Percentiles rank a stretch among this genome's conserved stretches.
Conservation (phyloP, 2,329 filamentous ascomycete genomes). For the Pseudocercospora musae region DNA sequence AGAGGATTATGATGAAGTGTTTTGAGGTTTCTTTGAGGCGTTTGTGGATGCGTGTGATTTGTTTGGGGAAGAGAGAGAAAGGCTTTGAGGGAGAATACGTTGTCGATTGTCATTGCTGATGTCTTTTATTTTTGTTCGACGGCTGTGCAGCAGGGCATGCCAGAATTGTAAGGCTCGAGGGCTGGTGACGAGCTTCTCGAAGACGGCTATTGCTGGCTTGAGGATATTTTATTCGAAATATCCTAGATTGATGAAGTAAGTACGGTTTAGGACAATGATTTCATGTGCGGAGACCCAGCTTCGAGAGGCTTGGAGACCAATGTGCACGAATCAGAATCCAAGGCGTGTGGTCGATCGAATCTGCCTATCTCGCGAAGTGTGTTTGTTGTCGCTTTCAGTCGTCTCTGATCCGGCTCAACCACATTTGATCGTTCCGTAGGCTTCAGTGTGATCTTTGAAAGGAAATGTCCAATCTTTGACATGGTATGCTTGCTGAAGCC, state of each 20-base stretch:
- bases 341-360: neutral
- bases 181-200: neutral
- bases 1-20: neutral
- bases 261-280: neutral
- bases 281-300: neutral
- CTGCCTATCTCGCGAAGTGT: neutral
- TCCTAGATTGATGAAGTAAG: neutral
- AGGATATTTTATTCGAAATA: neutral
- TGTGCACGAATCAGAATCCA: neutral
- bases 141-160: neutral
- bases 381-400: neutral
- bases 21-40: neutral
- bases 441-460: neutral
- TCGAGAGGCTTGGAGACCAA: neutral
- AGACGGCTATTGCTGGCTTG: neutral
- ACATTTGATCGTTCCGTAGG: neutral
- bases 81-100: neutral
- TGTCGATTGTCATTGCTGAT: neutral
- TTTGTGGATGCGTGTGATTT: neutral
- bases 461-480: neutral
- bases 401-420: neutral
- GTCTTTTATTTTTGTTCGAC: neutral
- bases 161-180: neutral
- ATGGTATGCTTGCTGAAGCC: neutral
- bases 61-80: neutral